Evolutionary conservation across 805 yeast genomes (phyloP).

Genomic region (Candida ipomoeae): DNA sequence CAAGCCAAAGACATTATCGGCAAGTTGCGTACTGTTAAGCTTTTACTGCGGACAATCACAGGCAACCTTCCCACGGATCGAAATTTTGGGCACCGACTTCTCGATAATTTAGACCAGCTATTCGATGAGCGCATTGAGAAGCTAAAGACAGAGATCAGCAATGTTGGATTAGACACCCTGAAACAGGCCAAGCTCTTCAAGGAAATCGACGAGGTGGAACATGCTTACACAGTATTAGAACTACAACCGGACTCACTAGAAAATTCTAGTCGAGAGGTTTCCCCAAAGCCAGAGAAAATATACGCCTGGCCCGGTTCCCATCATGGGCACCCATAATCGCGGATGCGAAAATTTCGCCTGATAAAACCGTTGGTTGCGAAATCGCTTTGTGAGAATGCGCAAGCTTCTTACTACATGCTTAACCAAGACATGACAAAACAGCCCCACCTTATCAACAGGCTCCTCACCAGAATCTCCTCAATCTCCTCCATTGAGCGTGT

Average conservation of each 20-base stretch:
- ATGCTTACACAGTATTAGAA: conserved; percentile 9
- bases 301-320: conserved; percentile 67
- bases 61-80: conserved; percentile 51
- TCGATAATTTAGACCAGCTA: conserved; percentile 30
- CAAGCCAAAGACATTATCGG: conserved; percentile 26
- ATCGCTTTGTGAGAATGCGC: neutral
- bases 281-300: conserved; percentile 36
- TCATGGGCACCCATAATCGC: conserved; percentile 54
- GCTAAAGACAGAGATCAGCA: conserved; percentile 18
- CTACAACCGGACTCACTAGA: conserved; percentile 18
- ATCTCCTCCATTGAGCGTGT: conserved; percentile 3
- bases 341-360: neutral
- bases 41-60: conserved; percentile 40
- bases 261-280: conserved; percentile 21
- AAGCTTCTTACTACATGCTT: neutral
- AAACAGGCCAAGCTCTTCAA: conserved; percentile 17
- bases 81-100: conserved; percentile 44
- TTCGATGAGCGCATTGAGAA: conserved; percentile 25
- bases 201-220: conserved; percentile 13
- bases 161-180: conserved; percentile 13
- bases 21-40: conserved; percentile 41
- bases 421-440: neutral
- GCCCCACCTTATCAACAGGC: neutral
- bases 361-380: neutral
- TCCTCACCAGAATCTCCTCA: conserved; percentile 1